Evolutionary conservation across 164 flowering plant species (phyloP).

Genomic region (Liquidambar formosana): DNA sequence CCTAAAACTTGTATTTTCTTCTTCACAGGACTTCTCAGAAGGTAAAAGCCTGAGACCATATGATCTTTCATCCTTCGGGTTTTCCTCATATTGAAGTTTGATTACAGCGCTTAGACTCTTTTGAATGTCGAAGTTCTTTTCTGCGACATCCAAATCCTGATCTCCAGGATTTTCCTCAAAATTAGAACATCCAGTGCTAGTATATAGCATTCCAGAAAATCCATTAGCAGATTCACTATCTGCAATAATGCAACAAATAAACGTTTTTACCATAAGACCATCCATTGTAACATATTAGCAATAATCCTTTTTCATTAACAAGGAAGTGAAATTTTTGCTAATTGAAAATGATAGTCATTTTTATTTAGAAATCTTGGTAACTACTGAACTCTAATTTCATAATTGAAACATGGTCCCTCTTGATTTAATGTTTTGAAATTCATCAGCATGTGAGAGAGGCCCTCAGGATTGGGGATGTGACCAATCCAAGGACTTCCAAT

Average conservation of each 20-base stretch:
- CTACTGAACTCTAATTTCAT: conserved; percentile 29
- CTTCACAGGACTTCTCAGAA: conserved; percentile 17
- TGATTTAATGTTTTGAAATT: conserved; percentile 12
- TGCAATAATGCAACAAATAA: conserved; percentile 7
- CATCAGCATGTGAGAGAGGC: conserved; percentile 20
- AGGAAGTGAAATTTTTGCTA: conserved; percentile 1
- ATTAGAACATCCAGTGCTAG: conserved; percentile 4
- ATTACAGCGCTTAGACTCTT: conserved; percentile 8
- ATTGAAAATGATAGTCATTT: not conserved
- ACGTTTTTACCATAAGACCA: too few relatives aligned
- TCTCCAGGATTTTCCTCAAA: conserved; percentile 14
- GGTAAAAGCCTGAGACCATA: conserved; percentile 11
- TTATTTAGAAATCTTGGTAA: not conserved
- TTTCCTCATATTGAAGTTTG: conserved; percentile 12
- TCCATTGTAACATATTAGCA: too few relatives aligned
- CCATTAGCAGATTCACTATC: conserved; percentile 26
- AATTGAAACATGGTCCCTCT: conserved; percentile 4
- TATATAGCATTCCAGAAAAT: conserved; percentile 14
- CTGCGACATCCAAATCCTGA: conserved; percentile 12
- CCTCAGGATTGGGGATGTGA: conserved; percentile 11
- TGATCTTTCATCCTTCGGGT: conserved; percentile 15
- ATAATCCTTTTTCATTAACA: too few relatives aligned
- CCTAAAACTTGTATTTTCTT: conserved; percentile 1
- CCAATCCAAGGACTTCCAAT: conserved; percentile 15
- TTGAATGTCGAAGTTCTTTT: conserved; percentile 11